Evolutionary conservation across 305 asterid genomes (phyloP).

Genomic region (Solanum chacoense): DNA sequence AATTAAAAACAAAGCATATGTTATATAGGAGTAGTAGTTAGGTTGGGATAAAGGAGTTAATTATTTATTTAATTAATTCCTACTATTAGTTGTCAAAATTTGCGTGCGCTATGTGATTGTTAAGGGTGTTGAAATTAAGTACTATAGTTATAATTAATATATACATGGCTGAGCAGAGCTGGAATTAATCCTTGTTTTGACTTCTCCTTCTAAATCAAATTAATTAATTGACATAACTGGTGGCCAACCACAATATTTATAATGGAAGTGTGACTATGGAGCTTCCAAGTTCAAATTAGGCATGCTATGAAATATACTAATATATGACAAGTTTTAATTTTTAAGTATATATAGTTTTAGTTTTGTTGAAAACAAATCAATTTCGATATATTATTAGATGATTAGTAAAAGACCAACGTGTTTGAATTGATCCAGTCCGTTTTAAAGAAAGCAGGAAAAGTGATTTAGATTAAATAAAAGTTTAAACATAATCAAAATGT

Average conservation of each 20-base stretch:
- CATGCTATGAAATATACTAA: background rate
- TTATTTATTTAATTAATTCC: background rate
- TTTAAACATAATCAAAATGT: background rate
- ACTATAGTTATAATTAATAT: background rate
- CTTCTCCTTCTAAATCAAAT: background rate
- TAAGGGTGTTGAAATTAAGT: background rate
- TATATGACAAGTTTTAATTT: background rate
- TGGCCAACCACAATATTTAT: background rate
- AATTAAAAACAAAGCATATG: background rate
- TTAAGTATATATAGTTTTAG: background rate
- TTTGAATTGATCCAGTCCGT: background rate
- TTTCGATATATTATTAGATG: background rate
- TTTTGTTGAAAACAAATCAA: background rate
- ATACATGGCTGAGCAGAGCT: background rate
- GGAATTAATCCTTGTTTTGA: background rate
- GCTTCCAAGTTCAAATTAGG: background rate
- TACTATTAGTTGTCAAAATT: background rate
- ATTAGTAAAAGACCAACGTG: background rate
- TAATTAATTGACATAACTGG: background rate
- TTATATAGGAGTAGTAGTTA: background rate
- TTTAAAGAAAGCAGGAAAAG: background rate
- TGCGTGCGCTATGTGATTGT: background rate
- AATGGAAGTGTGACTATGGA: background rate
- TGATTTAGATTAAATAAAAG: background rate
- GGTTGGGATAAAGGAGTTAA: background rate